phyloP scores from a whole-genome alignment of 2,329 filamentous ascomycete species.

The Eutypella sp. region DNA sequence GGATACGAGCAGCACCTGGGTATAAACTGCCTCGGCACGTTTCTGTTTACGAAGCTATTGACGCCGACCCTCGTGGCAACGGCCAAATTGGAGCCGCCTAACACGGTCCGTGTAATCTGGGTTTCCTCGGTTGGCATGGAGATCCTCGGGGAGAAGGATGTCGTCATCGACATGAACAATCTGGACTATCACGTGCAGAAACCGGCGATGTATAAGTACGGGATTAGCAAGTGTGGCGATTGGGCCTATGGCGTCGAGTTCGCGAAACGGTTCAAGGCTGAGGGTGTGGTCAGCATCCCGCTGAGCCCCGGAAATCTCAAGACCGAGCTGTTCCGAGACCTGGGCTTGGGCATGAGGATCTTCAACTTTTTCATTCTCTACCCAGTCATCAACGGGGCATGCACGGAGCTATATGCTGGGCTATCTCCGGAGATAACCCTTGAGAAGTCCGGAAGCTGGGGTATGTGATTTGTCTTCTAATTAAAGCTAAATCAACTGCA shows the following conservation, averaged over 20 bases:
- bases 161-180: conserved; percentile 13
- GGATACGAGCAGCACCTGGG: conserved; percentile 1
- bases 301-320: conserved; percentile 37
- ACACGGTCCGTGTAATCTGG: conserved; percentile 22
- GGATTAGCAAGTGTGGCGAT: conserved; percentile 12
- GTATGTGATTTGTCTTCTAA: conserved; percentile 7
- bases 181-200: conserved; percentile 9
- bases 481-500: neutral
- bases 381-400: conserved; percentile 35
- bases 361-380: conserved; percentile 15
- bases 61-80: conserved; percentile 14
- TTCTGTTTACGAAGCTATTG: neutral
- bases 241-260: conserved; percentile 12
- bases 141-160: conserved; percentile 8
- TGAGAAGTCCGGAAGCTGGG: conserved; percentile 30
- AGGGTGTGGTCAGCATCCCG: conserved; percentile 27
- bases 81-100: conserved; percentile 26
- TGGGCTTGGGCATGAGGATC: conserved; percentile 15
- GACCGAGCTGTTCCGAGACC: conserved; percentile 31
- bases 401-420: conserved; percentile 43
- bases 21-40: conserved; percentile 1
- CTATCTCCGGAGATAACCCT: conserved; percentile 38
- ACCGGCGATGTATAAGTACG: conserved; percentile 4
- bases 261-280: conserved; percentile 7
- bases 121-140: conserved; percentile 25